phyloP scores from a whole-genome alignment of 805 yeast genomes.

The Metschnikowia santaceciliae region DNA sequence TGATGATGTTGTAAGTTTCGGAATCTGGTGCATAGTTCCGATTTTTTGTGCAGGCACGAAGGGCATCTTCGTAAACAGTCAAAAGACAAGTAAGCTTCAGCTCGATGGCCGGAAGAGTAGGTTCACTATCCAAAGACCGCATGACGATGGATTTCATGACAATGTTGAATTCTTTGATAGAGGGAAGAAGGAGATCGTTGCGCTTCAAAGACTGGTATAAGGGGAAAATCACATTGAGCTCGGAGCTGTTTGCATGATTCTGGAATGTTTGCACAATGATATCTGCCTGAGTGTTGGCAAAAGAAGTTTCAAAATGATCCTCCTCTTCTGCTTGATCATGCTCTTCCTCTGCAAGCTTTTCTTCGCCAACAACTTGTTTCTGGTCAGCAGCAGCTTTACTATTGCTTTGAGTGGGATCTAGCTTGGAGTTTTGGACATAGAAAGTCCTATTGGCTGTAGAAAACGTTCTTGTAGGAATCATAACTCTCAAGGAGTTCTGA shows the following conservation, averaged over 20 bases:
- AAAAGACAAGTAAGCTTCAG: slow-evolving; percentile 57
- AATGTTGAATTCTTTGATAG: slow-evolving; percentile 48
- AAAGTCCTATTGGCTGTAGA: slow-evolving; percentile 5
- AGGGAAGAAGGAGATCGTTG: slow-evolving; percentile 42
- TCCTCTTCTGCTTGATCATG: background rate
- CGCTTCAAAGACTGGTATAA: slow-evolving; percentile 39
- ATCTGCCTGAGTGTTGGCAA: slow-evolving; percentile 19
- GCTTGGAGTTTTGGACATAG: background rate
- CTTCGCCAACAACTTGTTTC: background rate
- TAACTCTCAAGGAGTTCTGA: slow-evolving; percentile 5
- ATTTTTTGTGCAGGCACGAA: slow-evolving; percentile 21
- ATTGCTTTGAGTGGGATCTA: background rate
- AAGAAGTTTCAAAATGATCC: slow-evolving; percentile 18
- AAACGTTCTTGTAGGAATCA: slow-evolving; percentile 8
- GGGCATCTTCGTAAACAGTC: slow-evolving; percentile 65
- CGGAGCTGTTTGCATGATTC: slow-evolving; percentile 17
- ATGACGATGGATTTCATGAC: slow-evolving; percentile 51
- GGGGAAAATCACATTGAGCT: slow-evolving; percentile 35
- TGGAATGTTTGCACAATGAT: slow-evolving; percentile 19
- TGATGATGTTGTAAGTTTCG: slow-evolving; percentile 48
- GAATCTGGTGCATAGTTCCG: slow-evolving; percentile 47
- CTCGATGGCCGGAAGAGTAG: slow-evolving; percentile 42
- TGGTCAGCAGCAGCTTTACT: background rate
- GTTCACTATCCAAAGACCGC: slow-evolving; percentile 42
- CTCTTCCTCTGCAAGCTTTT: background rate